Base-by-base conservation (phyloP, 2,329 filamentous ascomycete species). In the Trichophyton schoenleinii region DNA sequence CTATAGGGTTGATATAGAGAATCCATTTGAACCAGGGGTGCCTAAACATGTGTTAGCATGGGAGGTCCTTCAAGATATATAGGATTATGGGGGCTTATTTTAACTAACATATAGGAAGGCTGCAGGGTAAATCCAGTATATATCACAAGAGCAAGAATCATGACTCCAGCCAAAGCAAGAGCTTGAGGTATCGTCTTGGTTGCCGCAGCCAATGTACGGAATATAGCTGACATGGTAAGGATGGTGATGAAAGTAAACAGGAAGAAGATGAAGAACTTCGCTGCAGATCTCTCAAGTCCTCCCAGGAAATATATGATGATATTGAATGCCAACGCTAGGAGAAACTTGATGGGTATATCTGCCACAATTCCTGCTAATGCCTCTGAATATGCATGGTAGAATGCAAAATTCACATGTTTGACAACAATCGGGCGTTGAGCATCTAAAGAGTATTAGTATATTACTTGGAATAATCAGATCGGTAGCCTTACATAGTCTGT, bases 371-470 rank as follows among this genome's bases (percentile, higher is more conserved):
- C 92, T 0, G 88, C 85, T 62, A 91, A 80, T 13, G 91, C 89
- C 78, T 96, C 91, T 15, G 90, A 86, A 6, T 88, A 91, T 0
- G 92, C 90, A 71, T 95, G 91, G 67, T 96, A 95, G 22, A 96
- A 81, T 7, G 91, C 90, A 70, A 96, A 96, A 61, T 88, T 85
- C 58, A 81, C 79, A 69, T 96, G 91, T 72, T 96, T 96, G 70
- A 96, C 91, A 63, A 96, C 89, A 67, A 96, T 95, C 2, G 89
- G 88, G 41, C 91, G 86, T 82, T 96, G 91, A 11, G 88, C 84
- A 70, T 95, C 96, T 11, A 95, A 82, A 0, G 36, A 36, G 18
- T 60, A 38, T 59, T 36, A 48, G 58, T 11, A 44, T 9, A 18
- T 25, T 25, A 58, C 20, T 1, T 4, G 25, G 46, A n/a, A n/a